Conservation (phyloP, 352 stramenopile genomes). For the Globisporangium ultimum region DNA sequence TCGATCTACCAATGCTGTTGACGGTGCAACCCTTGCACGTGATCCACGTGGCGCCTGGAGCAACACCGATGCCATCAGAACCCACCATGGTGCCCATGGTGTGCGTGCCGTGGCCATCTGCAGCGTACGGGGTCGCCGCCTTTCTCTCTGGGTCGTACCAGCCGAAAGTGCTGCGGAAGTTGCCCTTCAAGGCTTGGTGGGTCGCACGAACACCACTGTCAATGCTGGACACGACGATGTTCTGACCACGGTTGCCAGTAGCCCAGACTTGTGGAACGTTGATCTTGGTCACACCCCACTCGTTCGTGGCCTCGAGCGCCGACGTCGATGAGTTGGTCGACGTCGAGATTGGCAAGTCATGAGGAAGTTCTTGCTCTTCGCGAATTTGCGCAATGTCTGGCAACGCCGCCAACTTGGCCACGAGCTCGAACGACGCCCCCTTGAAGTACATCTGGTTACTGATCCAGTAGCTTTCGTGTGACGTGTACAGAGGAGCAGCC, state of each 20-base stretch:
- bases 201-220: conserved; percentile 27
- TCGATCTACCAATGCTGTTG: background rate
- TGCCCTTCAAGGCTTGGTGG: conserved; percentile 22
- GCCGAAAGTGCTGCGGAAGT: conserved; percentile 22
- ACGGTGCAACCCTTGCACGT: conserved; percentile 21
- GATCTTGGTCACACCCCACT: conserved; percentile 15
- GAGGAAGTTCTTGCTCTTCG: conserved; percentile 11
- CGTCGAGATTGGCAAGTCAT: background rate
- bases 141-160: conserved; percentile 28
- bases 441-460: conserved; percentile 16
- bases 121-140: conserved; percentile 16
- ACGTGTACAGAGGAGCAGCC: background rate
- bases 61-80: conserved; percentile 29
- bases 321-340: background rate
- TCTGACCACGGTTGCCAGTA: conserved; percentile 18
- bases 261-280: conserved; percentile 23
- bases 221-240: conserved; percentile 26
- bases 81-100: conserved; percentile 35
- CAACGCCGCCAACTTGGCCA: conserved; percentile 15
- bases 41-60: conserved; percentile 33
- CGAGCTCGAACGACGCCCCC: conserved; percentile 13
- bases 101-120: conserved; percentile 27
- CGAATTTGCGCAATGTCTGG: conserved; percentile 10
- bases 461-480: conserved; percentile 13
- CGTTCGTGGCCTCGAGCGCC: background rate